These are phyloP conservation scores for Aureobasidium melanogenum DNA, from an alignment of 2,329 filamentous ascomycete genomes.

Conservation along the genomic window DNA sequence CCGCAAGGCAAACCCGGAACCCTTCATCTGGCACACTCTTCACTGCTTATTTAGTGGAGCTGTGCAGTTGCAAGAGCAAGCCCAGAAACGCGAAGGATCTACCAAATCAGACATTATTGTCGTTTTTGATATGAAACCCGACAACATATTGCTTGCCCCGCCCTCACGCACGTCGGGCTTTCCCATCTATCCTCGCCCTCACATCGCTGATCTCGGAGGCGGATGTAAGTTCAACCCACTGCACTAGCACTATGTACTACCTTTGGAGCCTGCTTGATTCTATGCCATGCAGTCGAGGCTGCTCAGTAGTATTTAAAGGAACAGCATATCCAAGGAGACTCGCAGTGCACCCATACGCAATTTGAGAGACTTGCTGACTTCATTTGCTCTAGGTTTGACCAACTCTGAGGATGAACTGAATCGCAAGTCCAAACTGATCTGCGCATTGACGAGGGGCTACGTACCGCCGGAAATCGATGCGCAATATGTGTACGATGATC, in stretches of 20 bases:
- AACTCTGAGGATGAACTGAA: background rate
- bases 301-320: background rate
- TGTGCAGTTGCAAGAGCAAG: background rate
- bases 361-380: background rate
- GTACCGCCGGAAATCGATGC: background rate
- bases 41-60: background rate
- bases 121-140: background rate
- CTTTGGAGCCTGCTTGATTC: background rate
- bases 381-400: background rate
- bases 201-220: background rate
- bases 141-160: background rate
- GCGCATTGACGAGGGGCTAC: background rate
- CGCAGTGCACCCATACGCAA: background rate
- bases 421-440: background rate
- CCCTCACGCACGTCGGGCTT: background rate
- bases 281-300: background rate
- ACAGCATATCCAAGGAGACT: background rate
- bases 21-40: background rate
- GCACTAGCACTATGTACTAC: background rate
- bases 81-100: background rate
- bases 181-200: background rate
- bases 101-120: background rate
- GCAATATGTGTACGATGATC: too few species aligned
- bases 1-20: background rate
- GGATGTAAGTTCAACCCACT: background rate